Conservation (phyloP, 306 rosid genomes). For the cucumber (Cucumis sativus) region DNA sequence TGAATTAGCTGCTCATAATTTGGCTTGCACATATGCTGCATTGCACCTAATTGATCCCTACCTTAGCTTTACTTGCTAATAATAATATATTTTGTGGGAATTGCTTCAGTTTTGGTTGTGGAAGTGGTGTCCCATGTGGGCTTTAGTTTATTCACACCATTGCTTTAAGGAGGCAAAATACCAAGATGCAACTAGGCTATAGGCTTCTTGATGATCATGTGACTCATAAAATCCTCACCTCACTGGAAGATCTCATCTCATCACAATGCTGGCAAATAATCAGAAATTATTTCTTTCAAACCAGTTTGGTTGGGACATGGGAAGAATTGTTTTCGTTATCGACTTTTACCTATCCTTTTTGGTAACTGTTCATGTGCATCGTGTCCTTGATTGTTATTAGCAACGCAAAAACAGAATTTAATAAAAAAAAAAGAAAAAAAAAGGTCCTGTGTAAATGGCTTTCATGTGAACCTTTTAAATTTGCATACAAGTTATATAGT, state of each 20-base stretch:
- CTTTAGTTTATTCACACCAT: not conserved
- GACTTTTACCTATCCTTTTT: not conserved
- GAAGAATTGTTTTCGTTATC: not conserved
- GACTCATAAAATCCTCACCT: not conserved
- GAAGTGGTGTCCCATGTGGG: not conserved
- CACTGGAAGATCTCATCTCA: not conserved
- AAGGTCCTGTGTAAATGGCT: not conserved
- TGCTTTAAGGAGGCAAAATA: not conserved
- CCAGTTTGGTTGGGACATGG: not conserved
- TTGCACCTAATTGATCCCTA: not conserved
- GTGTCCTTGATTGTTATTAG: not conserved
- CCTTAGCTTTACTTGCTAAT: not conserved
- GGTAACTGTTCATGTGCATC: not conserved
- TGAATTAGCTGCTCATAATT: conserved; percentile 1
- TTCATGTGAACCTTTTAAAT: not conserved
- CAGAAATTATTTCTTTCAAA: not conserved
- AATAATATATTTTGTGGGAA: not conserved
- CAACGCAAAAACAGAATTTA: not conserved
- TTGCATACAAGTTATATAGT: not conserved
- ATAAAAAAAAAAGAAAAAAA: not conserved
- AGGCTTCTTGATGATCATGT: not conserved
- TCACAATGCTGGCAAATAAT: not conserved
- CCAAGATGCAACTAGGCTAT: not conserved
- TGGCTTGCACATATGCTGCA: not conserved
- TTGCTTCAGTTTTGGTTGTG: not conserved